phyloP scores from a whole-genome alignment of 108 stramenopile genomes.

The Nitzschia sp. region DNA sequence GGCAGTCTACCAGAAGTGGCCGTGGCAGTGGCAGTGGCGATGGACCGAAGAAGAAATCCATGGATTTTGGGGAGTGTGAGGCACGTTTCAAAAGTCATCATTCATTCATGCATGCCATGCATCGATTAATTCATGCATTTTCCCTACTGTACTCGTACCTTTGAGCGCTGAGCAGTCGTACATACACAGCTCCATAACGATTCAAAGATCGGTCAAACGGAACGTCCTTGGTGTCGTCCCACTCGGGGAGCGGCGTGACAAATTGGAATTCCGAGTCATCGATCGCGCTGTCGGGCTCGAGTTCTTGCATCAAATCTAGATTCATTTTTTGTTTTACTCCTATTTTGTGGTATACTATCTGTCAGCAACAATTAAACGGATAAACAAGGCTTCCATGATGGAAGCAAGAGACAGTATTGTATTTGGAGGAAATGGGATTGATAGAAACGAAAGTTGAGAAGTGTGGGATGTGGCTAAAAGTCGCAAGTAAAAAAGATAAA shows the following conservation, averaged over 20 bases:
- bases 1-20: constrained; percentile 31
- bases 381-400: too few relatives aligned
- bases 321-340: too few relatives aligned
- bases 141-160: constrained; percentile 12
- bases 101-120: too few relatives aligned
- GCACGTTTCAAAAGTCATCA: too few relatives aligned
- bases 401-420: too few relatives aligned
- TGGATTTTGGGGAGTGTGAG: not conserved
- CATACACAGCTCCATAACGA: constrained; percentile 74
- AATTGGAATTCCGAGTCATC: constrained; percentile 15
- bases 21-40: not conserved
- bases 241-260: constrained; percentile 7
- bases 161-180: constrained; percentile 70
- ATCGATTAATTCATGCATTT: too few relatives aligned
- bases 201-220: constrained; percentile 36
- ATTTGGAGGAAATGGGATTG: too few relatives aligned
- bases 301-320: constrained; percentile 3
- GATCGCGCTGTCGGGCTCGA: not conserved
- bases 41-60: not conserved
- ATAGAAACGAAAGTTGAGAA: too few relatives aligned
- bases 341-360: too few relatives aligned
- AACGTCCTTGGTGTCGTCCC: constrained; percentile 10
- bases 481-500: too few relatives aligned
- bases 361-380: too few relatives aligned
- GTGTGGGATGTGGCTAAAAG: too few relatives aligned